Evolutionary conservation across 768 basidiomycete species (phyloP).

Genomic region (Kwoniella botswanensis): DNA sequence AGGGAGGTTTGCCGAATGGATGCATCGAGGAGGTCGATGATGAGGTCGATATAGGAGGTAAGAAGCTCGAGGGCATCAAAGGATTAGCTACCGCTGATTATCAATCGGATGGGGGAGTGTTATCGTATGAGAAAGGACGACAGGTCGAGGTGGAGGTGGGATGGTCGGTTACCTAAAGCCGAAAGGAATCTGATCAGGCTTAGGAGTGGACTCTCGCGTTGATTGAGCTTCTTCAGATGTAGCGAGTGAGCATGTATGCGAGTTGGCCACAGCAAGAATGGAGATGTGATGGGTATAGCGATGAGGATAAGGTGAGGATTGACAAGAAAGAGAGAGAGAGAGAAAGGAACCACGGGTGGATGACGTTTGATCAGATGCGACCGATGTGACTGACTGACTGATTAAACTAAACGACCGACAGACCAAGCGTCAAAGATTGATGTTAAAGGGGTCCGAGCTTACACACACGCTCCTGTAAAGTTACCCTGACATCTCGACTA

Average conservation of each 20-base stretch:
- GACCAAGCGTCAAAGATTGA: too few relatives aligned
- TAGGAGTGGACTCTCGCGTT: neutral
- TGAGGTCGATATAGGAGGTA: conserved; percentile 2
- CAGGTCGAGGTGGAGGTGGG: neutral
- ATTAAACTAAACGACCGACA: too few relatives aligned
- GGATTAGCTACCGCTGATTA: neutral
- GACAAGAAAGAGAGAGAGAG: neutral
- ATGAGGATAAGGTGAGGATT: neutral
- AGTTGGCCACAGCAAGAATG: neutral
- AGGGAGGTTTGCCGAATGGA: conserved; percentile 15
- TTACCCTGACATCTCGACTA: conserved; percentile 8
- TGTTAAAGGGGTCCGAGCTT: neutral
- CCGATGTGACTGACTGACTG: too few relatives aligned
- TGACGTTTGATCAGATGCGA: conserved; percentile 16
- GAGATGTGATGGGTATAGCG: neutral
- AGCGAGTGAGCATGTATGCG: too few relatives aligned
- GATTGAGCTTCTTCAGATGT: too few relatives aligned
- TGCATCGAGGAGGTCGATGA: conserved; percentile 11
- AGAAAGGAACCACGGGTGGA: neutral
- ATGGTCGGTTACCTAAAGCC: neutral
- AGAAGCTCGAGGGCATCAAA: conserved; percentile 21
- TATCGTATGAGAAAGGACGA: conserved; percentile 1
- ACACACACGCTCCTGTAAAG: too few relatives aligned
- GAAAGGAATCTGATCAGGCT: neutral
- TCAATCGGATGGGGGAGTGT: neutral